Percentiles rank a stretch among this genome's conserved stretches.
phyloP scores from a whole-genome alignment of 129 eudicot genomes.

The Helianthus annuus region DNA sequence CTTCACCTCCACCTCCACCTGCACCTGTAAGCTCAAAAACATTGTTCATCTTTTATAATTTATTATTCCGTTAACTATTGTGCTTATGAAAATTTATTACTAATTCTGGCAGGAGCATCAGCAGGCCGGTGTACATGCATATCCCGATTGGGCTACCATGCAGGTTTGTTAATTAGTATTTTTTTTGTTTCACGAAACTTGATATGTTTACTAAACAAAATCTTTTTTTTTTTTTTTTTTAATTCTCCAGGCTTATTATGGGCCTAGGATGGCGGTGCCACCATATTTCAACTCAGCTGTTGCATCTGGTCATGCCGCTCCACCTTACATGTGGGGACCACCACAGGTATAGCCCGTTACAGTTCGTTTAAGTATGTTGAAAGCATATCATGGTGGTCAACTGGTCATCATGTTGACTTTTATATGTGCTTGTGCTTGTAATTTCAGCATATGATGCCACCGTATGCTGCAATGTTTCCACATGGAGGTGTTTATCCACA shows the following conservation, averaged over 20 bases:
- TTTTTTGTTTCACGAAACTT: constrained; percentile 3
- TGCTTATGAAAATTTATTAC: constrained; percentile 7
- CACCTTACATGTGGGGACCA: constrained; percentile 97
- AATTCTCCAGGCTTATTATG: constrained; percentile 76
- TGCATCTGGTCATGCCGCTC: constrained; percentile 81
- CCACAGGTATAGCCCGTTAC: constrained; percentile 66
- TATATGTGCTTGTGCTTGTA: constrained; percentile 10
- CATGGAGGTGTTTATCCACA: constrained; percentile 94
- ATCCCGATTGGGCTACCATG: constrained; percentile 98
- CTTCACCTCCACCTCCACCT: constrained; percentile 53
- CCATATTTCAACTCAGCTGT: constrained; percentile 77
- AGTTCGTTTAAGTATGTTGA: constrained; percentile 2
- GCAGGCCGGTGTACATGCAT: constrained; percentile 64
- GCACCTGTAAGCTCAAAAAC: constrained; percentile 43
- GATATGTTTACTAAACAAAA: background rate
- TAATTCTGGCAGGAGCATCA: constrained; percentile 50
- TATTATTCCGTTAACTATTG: background rate
- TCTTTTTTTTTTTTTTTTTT: constrained; percentile 8
- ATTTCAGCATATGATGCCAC: constrained; percentile 86
- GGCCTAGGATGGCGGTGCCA: constrained; percentile 83
- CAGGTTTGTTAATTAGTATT: constrained; percentile 51
- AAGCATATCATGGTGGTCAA: background rate
- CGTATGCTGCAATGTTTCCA: constrained; percentile 91
- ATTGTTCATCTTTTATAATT: background rate
- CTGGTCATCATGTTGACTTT: constrained; percentile 9